Evolutionary conservation across 2,329 filamentous ascomycete genomes (phyloP).

Genomic region (Fusarium camptoceras): DNA sequence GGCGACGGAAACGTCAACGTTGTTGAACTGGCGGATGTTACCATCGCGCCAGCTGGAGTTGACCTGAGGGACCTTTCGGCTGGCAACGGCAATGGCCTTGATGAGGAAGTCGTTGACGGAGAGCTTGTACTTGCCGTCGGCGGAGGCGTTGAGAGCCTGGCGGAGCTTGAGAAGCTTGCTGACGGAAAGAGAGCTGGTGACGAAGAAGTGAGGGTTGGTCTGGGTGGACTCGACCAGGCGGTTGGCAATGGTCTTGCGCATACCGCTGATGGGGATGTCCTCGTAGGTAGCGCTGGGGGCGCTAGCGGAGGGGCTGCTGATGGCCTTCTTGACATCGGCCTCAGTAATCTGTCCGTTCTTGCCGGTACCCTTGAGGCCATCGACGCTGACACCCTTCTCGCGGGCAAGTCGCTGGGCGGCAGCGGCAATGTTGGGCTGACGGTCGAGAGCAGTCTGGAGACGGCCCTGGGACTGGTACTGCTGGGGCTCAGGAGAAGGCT

Average conservation of each 20-base stretch:
- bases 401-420: conserved; percentile 84
- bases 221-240: conserved; percentile 88
- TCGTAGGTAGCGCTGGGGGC: conserved; percentile 77
- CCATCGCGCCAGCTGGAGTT: conserved; percentile 96
- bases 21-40: conserved; percentile 91
- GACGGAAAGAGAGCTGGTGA: conserved; percentile 90
- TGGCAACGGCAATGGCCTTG: conserved; percentile 91
- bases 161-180: conserved; percentile 96
- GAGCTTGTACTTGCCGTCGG: conserved; percentile 96
- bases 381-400: conserved; percentile 84
- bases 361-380: conserved; percentile 86
- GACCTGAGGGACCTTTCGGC: conserved; percentile 92
- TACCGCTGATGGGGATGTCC: conserved; percentile 86
- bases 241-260: conserved; percentile 98
- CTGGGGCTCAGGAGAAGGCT: conserved; percentile 66
- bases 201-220: conserved; percentile 98
- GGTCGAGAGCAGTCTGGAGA: conserved; percentile 86
- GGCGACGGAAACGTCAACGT: conserved; percentile 93
- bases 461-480: conserved; percentile 81
- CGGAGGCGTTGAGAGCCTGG: conserved; percentile 87
- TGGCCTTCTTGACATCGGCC: conserved; percentile 90
- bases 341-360: conserved; percentile 88
- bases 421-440: conserved; percentile 78
- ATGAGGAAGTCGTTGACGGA: conserved; percentile 99
- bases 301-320: conserved; percentile 65